Evolutionary conservation across 306 rosid species (phyloP).

Genomic region (Cicer bijugum): DNA sequence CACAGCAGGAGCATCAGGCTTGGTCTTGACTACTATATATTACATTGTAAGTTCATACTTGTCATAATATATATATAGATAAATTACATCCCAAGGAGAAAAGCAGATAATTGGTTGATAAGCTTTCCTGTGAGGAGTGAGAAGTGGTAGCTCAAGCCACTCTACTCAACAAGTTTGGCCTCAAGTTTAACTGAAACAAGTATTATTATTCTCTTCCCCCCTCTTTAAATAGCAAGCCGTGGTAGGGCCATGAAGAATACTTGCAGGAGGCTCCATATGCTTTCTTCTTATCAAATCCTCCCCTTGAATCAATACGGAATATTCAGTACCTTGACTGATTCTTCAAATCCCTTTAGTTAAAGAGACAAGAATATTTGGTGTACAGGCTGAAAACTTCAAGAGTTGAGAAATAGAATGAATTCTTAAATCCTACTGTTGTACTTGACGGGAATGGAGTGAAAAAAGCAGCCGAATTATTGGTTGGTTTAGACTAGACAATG

Average conservation of each 20-base stretch:
- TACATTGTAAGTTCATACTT: slow-evolving; percentile 60
- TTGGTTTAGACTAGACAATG: slow-evolving; percentile 1
- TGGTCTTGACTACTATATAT: slow-evolving; percentile 61
- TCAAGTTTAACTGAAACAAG: too few relatives aligned
- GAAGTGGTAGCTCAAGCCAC: neutral
- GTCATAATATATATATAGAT: neutral
- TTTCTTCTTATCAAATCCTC: too few relatives aligned
- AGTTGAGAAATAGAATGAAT: neutral
- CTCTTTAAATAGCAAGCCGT: too few relatives aligned
- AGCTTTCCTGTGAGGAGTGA: slow-evolving; percentile 1
- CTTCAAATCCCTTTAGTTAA: too few relatives aligned
- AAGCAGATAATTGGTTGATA: slow-evolving; percentile 17
- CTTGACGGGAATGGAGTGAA: slow-evolving; percentile 22
- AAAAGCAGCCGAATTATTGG: slow-evolving; percentile 25
- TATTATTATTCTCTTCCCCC: too few relatives aligned
- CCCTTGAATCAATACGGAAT: too few relatives aligned
- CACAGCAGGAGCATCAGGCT: slow-evolving; percentile 78
- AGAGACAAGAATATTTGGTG: neutral
- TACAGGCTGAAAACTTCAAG: slow-evolving; percentile 1
- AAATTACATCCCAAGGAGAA: neutral
- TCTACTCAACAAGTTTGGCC: too few relatives aligned
- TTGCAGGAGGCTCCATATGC: too few relatives aligned
- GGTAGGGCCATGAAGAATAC: too few relatives aligned
- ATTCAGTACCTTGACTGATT: too few relatives aligned
- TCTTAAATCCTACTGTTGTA: neutral